Conservation (phyloP, 139 green algal genomes). For the Edaphochlamys debaryana region DNA sequence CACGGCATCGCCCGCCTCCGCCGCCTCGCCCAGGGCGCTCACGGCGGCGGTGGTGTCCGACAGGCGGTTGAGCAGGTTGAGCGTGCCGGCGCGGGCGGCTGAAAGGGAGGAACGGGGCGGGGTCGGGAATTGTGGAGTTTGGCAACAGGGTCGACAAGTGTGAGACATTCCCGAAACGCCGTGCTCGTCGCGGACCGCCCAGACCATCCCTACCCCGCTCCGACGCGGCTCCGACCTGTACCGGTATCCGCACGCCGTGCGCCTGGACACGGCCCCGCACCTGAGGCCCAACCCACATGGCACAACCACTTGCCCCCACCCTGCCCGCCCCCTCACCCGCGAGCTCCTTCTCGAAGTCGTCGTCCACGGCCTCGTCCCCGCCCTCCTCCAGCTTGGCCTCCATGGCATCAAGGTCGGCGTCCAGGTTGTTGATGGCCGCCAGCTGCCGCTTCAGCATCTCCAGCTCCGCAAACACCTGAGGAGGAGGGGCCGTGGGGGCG, state of each 20-base stretch:
- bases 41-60: background rate
- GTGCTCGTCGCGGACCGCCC: too few species aligned
- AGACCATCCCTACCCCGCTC: too few species aligned
- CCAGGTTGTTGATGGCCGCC: slow-evolving; percentile 44
- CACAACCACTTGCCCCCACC: background rate
- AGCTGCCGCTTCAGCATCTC: slow-evolving; percentile 56
- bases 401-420: slow-evolving; percentile 47
- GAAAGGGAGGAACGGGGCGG: too few species aligned
- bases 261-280: too few species aligned
- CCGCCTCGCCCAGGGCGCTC: too few species aligned
- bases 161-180: too few species aligned
- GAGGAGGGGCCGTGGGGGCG: too few species aligned
- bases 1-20: background rate
- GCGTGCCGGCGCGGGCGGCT: slow-evolving; percentile 2
- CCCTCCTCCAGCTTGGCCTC: slow-evolving; percentile 47
- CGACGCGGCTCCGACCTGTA: too few species aligned
- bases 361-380: slow-evolving; percentile 6
- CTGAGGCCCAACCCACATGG: too few species aligned
- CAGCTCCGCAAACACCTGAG: slow-evolving; percentile 53
- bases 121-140: too few species aligned
- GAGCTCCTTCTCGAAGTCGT: background rate
- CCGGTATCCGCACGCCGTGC: too few species aligned
- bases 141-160: too few species aligned
- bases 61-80: background rate
- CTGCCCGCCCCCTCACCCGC: background rate